Evolutionary conservation across 1,284 basidiomycete genomes (phyloP), one percentile per base, ranked within the genome.

Genomic region (Exsudoporus floridanus): DNA sequence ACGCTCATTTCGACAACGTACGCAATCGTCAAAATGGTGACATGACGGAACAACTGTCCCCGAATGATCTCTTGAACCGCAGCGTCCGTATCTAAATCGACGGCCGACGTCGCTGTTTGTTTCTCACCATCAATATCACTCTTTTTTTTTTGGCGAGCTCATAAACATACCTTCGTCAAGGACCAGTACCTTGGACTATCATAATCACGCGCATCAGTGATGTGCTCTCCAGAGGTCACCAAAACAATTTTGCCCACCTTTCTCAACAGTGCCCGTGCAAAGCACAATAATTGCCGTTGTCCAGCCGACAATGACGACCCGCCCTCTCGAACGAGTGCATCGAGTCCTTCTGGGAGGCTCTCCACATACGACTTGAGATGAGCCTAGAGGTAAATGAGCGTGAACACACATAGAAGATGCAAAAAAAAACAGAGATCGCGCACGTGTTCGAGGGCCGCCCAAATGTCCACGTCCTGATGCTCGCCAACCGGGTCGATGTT

Each of bases 81-180:
- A 47, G 81, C 80, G 70, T 97, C 94, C 4, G 94, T 97, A 66
- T 95, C 91, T 34, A 96, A 75, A 66, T 96, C 94, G 49, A 97
- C 91, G 13, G 88, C 88, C 21, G 85, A 88, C 13, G 88, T 90
- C 1, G 87, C 88, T 86, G 60, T 28, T 23, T 23, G 23, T 23
- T 8, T 27, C 35, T 19, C 7, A 18, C 1, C 30, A 7, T 31
- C 13, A 31, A 31, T 31, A 31, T 13, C 12, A 31, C 13, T 30
- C 13, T 5, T 13, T 12, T 13, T 6, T 5, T 13, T 12, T 30
- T 6, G 2, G n/a, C 2, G n/a, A 13, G 9, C 4, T 1, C 18
- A 1, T 1, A 42, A 43, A 37, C 61, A 61, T 63, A 81, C 88
- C 90, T 80, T 97, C 94, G 67, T 98, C 94, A 13, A 97, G 78